Percentiles rank a stretch among this genome's conserved stretches.
phyloP scores from a whole-genome alignment of 352 stramenopile species.

The Nothophytophthora sp. region DNA sequence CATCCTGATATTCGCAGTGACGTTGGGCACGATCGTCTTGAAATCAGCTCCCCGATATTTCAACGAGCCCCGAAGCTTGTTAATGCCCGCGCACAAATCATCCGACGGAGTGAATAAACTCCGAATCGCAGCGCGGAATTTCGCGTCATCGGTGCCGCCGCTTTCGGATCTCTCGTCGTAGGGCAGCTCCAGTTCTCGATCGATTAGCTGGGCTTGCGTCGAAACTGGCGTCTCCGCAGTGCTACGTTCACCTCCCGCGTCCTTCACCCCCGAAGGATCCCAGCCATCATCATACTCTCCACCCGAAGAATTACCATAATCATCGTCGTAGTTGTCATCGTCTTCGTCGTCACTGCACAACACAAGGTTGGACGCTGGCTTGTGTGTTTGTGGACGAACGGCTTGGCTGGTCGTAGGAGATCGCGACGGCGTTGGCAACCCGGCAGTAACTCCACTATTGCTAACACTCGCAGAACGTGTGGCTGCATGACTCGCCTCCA shows the following conservation, averaged over 20 bases:
- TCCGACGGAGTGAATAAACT: constrained; percentile 76
- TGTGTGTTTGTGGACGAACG: constrained; percentile 2
- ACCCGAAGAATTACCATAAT: constrained; percentile 50
- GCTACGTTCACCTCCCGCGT: constrained; percentile 5
- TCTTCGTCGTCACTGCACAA: constrained; percentile 68
- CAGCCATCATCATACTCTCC: constrained; percentile 33
- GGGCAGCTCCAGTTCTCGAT: constrained; percentile 31
- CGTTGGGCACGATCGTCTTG: constrained; percentile 59
- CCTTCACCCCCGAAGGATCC: constrained; percentile 31
- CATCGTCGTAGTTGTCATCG: constrained; percentile 57
- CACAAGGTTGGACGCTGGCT: constrained; percentile 40
- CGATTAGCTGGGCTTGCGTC: constrained; percentile 13
- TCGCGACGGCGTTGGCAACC: not conserved
- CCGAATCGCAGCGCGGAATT: constrained; percentile 67
- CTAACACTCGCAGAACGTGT: constrained; percentile 11
- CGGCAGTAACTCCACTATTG: constrained; percentile 1
- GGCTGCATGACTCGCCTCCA: constrained; percentile 5
- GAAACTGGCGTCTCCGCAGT: constrained; percentile 12
- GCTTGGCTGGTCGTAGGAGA: constrained; percentile 6
- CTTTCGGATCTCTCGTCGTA: constrained; percentile 62
- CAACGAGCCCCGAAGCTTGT: constrained; percentile 47
- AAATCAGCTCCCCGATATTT: constrained; percentile 60
- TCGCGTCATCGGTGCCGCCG: constrained; percentile 40
- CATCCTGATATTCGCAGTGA: constrained; percentile 68
- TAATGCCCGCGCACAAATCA: constrained; percentile 63